Conservation (phyloP, 2,329 filamentous ascomycete species). For the Monilinia aucupariae region DNA sequence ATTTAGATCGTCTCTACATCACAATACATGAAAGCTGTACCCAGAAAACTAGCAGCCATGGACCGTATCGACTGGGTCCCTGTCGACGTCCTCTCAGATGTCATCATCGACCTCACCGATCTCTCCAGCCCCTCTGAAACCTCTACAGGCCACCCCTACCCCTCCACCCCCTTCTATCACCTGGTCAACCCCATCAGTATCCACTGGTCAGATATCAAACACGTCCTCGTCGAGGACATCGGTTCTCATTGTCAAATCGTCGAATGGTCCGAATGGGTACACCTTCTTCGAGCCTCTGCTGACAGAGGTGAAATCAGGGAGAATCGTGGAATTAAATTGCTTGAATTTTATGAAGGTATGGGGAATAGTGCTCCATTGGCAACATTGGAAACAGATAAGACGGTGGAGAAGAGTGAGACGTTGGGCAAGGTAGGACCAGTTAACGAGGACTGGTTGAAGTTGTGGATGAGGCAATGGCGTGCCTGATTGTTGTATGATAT, state of each 20-base stretch:
- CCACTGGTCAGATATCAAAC: constrained; percentile 28
- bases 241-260: constrained; percentile 33
- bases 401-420: constrained; percentile 27
- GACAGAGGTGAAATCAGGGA: constrained; percentile 38
- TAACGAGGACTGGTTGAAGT: constrained; percentile 34
- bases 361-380: constrained; percentile 17
- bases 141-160: constrained; percentile 15
- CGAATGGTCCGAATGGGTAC: constrained; percentile 43
- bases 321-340: constrained; percentile 48
- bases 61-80: constrained; percentile 43
- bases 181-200: constrained; percentile 30
- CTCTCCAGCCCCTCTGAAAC: background rate
- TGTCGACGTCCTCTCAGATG: constrained; percentile 33
- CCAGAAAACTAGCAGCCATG: constrained; percentile 35
- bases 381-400: constrained; percentile 18
- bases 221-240: constrained; percentile 22
- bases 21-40: constrained; percentile 36
- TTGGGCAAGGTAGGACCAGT: constrained; percentile 32
- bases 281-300: constrained; percentile 39
- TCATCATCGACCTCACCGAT: constrained; percentile 35
- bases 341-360: constrained; percentile 34
- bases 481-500: constrained; percentile 15
- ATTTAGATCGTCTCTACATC: constrained; percentile 36
- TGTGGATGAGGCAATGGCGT: constrained; percentile 37
- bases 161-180: constrained; percentile 31